Evolutionary conservation across 352 stramenopile species (phyloP), one percentile per base, ranked within the genome.

Genomic region (Phytophthora palmivora): DNA sequence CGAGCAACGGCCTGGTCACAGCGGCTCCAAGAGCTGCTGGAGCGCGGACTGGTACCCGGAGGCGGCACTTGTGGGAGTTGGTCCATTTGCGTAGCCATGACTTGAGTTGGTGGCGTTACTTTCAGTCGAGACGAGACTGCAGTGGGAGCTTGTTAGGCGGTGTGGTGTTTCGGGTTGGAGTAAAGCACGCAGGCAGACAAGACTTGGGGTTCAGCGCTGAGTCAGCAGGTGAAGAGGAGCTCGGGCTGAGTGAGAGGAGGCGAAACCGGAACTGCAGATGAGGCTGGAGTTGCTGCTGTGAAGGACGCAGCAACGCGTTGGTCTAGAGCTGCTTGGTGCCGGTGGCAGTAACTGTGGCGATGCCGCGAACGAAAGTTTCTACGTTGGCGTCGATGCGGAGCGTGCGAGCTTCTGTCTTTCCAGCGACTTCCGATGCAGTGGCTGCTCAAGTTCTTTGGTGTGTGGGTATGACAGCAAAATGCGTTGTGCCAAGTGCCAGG

Each of bases 1-100:
- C 84, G 83, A 16, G 84, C 82, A 33, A 94, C 79, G n/a, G 82
- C 81, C 62, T 94, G 82, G 53, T 92, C 81, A 59, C 83, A 94
- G 38, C 84, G 83, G 44, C 82, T 92, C 85, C 85, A 94, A 3
- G 83, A 82, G 48, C 56, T 87, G 19, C 77, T 77, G 37, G 73
- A 74, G 38, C 83, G 80, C 28, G 76, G 75, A 47, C 68, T 66
- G 7, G 52, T 80, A 49, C 32, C 59, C 45, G 38, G 69, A 14
- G 62, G 63, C 37, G 63, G 62, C 42, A 64, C 58, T 16, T 65
- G 63, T 4, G 68, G 77, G 12, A 83, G 72, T 46, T 80, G 68
- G 18, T 84, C 69, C 58, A 74, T 77, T 42, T 80, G 53, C 19
- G 70, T 63, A 47, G 73, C 67, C 73, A 87, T 84, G 48, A 18